Conservation (phyloP, 2,329 filamentous ascomycete species). For the Oidium heveae region DNA sequence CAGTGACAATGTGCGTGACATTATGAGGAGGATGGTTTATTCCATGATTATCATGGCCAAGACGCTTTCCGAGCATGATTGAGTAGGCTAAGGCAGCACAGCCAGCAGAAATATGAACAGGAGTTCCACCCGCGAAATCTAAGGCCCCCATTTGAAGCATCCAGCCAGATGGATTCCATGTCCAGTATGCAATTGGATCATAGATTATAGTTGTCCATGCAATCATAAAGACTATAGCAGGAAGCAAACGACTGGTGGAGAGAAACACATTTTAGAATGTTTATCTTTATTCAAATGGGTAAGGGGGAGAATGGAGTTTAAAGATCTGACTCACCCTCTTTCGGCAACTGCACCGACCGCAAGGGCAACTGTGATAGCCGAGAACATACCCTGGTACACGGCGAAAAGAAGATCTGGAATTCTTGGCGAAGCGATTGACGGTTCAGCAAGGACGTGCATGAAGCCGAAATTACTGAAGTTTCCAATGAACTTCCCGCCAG, state of each 20-base stretch:
- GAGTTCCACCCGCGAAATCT: slow-evolving; percentile 19
- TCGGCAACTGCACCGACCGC: not conserved
- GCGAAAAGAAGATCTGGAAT: slow-evolving; percentile 66
- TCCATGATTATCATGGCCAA: slow-evolving; percentile 39
- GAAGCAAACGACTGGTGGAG: slow-evolving; percentile 65
- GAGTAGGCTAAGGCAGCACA: slow-evolving; percentile 54
- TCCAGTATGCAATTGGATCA: slow-evolving; percentile 81
- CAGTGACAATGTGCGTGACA: slow-evolving; percentile 69
- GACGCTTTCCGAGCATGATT: slow-evolving; percentile 49
- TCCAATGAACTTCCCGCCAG: slow-evolving; percentile 26
- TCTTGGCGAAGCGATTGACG: slow-evolving; percentile 45
- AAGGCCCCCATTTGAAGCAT: slow-evolving; percentile 12
- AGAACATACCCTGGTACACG: slow-evolving; percentile 78
- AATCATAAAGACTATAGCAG: slow-evolving; percentile 75
- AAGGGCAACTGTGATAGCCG: slow-evolving; percentile 34
- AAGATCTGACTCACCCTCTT: not conserved
- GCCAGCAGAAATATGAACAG: slow-evolving; percentile 66
- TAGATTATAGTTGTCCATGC: slow-evolving; percentile 73
- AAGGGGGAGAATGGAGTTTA: not conserved
- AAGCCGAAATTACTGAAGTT: slow-evolving; percentile 56
- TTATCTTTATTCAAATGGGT: not conserved
- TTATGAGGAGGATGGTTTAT: slow-evolving; percentile 79
- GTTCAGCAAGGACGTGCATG: slow-evolving; percentile 42
- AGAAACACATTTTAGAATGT: slow-evolving; percentile 27
- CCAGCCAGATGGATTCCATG: slow-evolving; percentile 69